Evolutionary conservation across 345 rosid species (phyloP).

Genomic region (Murraya paniculata): DNA sequence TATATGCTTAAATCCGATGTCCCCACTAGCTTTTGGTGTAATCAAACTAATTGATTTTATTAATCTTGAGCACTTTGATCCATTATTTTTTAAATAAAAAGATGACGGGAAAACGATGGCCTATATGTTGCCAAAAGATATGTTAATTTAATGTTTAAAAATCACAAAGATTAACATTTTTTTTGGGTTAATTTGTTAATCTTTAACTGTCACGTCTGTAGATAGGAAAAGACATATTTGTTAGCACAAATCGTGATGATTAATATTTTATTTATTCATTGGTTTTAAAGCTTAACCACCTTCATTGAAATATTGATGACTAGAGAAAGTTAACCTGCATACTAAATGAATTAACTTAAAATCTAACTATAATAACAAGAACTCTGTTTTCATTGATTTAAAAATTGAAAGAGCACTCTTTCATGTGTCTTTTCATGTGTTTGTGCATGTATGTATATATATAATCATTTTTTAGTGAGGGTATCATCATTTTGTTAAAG

Average conservation of each 20-base stretch:
- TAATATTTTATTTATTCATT: constrained; percentile 1
- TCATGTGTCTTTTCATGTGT: no score
- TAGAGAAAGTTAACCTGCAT: constrained; percentile 1
- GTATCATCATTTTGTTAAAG: no score
- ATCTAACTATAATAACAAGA: neutral
- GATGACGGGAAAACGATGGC: neutral
- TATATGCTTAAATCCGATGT: constrained; percentile 26
- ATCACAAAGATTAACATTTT: neutral
- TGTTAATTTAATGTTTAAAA: neutral
- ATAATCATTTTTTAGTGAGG: no score
- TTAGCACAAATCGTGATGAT: neutral
- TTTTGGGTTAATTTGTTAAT: constrained; percentile 2
- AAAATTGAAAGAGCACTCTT: neutral
- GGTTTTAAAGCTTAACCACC: constrained; percentile 1
- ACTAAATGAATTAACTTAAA: neutral
- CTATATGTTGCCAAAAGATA: neutral
- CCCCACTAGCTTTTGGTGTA: constrained; percentile 12
- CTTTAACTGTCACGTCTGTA: constrained; percentile 7
- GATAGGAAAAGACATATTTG: neutral
- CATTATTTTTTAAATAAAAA: neutral
- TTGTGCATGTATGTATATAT: no score
- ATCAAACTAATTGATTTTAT: constrained; percentile 16
- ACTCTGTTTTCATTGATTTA: neutral
- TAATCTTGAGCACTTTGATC: constrained; percentile 9
- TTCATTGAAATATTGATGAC: constrained; percentile 11